Conservation (phyloP, 495 filamentous ascomycete genomes). For the Chaetomidium leptoderma region DNA sequence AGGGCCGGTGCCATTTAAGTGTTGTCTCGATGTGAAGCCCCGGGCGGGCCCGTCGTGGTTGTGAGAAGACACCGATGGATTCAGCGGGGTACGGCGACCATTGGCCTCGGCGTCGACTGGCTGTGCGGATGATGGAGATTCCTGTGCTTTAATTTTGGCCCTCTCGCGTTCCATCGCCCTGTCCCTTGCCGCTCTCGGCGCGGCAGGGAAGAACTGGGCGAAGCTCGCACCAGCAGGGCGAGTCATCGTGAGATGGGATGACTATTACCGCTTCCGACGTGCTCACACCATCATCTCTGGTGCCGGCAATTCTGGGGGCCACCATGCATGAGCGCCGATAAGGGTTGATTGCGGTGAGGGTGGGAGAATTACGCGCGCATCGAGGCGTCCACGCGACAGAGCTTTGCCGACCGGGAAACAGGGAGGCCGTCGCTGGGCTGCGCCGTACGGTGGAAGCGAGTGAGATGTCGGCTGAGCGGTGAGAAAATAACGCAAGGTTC, state of each 20-base stretch:
- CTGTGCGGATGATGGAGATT: slow-evolving; percentile 28
- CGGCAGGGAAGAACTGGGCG: slow-evolving; percentile 86
- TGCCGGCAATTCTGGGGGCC: slow-evolving; percentile 32
- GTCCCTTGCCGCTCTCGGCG: slow-evolving; percentile 59
- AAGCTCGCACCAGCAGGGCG: slow-evolving; percentile 73
- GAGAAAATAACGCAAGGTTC: slow-evolving; percentile 3
- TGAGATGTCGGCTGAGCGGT: not conserved
- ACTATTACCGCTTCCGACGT: slow-evolving; percentile 45
- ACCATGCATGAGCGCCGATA: slow-evolving; percentile 41
- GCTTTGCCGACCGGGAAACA: slow-evolving; percentile 25
- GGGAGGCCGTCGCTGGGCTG: slow-evolving; percentile 17
- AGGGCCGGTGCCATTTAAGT: slow-evolving; percentile 34
- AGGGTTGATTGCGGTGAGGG: slow-evolving; percentile 12
- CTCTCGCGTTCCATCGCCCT: slow-evolving; percentile 53
- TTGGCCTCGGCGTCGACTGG: slow-evolving; percentile 25
- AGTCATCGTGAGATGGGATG: slow-evolving; percentile 59
- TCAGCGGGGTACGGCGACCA: slow-evolving; percentile 22
- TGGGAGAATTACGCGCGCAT: slow-evolving; percentile 28
- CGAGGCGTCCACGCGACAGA: slow-evolving; percentile 27
- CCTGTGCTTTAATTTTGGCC: slow-evolving; percentile 34
- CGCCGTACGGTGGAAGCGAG: slow-evolving; percentile 10
- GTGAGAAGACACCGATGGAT: slow-evolving; percentile 13
- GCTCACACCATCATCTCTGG: slow-evolving; percentile 54
- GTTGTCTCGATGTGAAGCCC: slow-evolving; percentile 20
- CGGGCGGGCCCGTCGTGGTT: slow-evolving; percentile 18